Conservation (phyloP, 768 basidiomycete genomes). For the Suillus decipiens region DNA sequence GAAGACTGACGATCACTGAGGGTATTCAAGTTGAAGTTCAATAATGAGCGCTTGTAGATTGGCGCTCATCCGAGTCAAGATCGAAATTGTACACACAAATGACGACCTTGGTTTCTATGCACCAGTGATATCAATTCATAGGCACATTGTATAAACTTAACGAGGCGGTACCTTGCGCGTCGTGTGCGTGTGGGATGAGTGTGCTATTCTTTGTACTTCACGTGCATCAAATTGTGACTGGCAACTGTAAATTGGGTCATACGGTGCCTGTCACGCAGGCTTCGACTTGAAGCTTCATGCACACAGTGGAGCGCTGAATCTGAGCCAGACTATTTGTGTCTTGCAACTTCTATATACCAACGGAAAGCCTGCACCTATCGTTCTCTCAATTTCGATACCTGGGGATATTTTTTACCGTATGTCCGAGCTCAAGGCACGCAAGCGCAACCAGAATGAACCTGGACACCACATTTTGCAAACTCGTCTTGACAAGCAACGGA, state of each 20-base stretch:
- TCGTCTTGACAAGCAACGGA: conserved; percentile 6
- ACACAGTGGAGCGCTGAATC: background rate
- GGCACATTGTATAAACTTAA: background rate
- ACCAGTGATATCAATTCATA: background rate
- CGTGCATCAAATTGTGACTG: conserved; percentile 2
- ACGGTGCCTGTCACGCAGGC: background rate
- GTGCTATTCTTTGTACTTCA: background rate
- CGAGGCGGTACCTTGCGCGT: background rate
- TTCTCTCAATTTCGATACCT: background rate
- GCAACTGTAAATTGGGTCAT: background rate
- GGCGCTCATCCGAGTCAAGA: background rate
- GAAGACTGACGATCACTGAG: background rate
- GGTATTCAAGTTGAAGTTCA: background rate
- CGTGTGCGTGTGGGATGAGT: background rate
- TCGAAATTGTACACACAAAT: background rate
- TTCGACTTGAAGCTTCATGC: background rate
- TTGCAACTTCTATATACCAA: background rate
- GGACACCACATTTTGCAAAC: conserved; percentile 2
- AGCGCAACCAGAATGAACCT: conserved; percentile 13
- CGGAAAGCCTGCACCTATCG: background rate
- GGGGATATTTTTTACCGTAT: background rate
- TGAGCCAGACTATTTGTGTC: background rate
- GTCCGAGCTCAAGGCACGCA: conserved; percentile 6
- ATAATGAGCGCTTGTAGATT: background rate
- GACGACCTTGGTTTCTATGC: background rate